phyloP scores from a whole-genome alignment of 768 basidiomycete species.

The Trametes villosa region DNA sequence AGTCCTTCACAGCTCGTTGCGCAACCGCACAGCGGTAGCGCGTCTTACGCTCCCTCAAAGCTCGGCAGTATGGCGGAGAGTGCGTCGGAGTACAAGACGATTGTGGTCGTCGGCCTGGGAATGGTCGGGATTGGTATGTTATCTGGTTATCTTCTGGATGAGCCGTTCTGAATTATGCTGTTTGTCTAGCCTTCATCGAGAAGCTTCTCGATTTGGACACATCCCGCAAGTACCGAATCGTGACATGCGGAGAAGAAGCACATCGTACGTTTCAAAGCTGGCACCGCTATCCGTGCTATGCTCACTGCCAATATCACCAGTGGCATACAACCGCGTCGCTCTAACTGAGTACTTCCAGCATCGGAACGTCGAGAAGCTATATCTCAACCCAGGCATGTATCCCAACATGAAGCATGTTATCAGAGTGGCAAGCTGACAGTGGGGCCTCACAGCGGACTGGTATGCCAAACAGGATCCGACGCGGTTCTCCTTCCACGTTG shows the following conservation, averaged over 20 bases:
- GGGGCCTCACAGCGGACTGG: slow-evolving; percentile 49
- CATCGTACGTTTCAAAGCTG: slow-evolving; percentile 33
- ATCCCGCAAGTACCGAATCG: slow-evolving; percentile 50
- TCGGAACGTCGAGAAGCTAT: slow-evolving; percentile 60
- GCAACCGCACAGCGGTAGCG: too few relatives aligned
- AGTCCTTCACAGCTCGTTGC: too few relatives aligned
- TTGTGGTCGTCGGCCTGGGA: slow-evolving; percentile 55
- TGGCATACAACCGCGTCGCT: slow-evolving; percentile 61
- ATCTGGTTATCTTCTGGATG: not conserved
- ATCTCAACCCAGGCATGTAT: slow-evolving; percentile 52
- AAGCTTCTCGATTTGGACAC: slow-evolving; percentile 64
- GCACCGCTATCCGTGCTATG: too few relatives aligned
- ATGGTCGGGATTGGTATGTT: slow-evolving; percentile 62
- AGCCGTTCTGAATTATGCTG: not conserved
- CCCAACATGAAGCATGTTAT: not conserved
- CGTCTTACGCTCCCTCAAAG: too few relatives aligned
- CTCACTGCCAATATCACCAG: slow-evolving; percentile 19
- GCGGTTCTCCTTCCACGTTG: slow-evolving; percentile 55
- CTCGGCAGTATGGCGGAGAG: not conserved
- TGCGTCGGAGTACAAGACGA: slow-evolving; percentile 29
- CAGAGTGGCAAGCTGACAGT: not conserved
- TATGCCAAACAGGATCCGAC: slow-evolving; percentile 61
- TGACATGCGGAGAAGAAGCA: slow-evolving; percentile 63
- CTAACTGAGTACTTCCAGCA: slow-evolving; percentile 68
- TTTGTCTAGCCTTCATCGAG: slow-evolving; percentile 61